A percentile compares a stretch with the other conserved stretches of the same genome.
Evolutionary conservation across 495 filamentous ascomycete genomes (phyloP).

Genomic region (Aspergillus egyptiacus): DNA sequence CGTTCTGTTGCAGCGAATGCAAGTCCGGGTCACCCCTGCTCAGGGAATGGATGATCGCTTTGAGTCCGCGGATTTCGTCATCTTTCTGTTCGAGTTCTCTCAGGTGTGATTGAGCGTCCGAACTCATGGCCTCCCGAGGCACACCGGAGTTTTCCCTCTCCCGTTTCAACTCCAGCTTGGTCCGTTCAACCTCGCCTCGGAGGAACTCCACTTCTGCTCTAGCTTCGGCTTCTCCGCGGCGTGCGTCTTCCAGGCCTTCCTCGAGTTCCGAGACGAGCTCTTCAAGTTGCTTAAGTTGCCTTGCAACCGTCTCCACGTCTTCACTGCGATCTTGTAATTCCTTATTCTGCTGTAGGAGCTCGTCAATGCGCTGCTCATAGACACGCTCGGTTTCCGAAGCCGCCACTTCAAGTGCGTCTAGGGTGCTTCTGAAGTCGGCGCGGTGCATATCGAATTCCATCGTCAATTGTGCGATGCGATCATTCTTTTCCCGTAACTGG

Average conservation of each 20-base stretch:
- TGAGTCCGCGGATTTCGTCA: slow-evolving; percentile 92
- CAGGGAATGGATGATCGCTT: slow-evolving; percentile 95
- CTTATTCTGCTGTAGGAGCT: slow-evolving; percentile 77
- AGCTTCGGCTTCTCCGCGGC: slow-evolving; percentile 95
- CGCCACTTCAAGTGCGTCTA: slow-evolving; percentile 93
- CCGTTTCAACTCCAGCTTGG: slow-evolving; percentile 79
- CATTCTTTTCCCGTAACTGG: slow-evolving; percentile 88
- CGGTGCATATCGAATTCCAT: slow-evolving; percentile 93
- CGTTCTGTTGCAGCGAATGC: slow-evolving; percentile 26
- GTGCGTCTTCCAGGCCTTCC: slow-evolving; percentile 91
- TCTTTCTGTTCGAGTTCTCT: slow-evolving; percentile 90
- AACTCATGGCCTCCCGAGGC: slow-evolving; percentile 47
- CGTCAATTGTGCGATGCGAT: slow-evolving; percentile 87
- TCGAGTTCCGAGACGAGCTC: slow-evolving; percentile 94
- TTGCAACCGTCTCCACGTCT: slow-evolving; percentile 85
- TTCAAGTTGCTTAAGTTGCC: slow-evolving; percentile 89
- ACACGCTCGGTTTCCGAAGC: slow-evolving; percentile 97
- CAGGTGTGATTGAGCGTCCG: slow-evolving; percentile 42
- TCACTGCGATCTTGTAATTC: slow-evolving; percentile 75
- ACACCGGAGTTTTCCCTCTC: slow-evolving; percentile 82
- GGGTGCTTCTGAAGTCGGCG: slow-evolving; percentile 92
- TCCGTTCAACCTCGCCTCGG: slow-evolving; percentile 89
- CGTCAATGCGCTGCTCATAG: slow-evolving; percentile 86
- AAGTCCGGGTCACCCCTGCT: slow-evolving; percentile 59
- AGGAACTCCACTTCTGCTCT: slow-evolving; percentile 94